Evolutionary conservation across 2,329 filamentous ascomycete species (phyloP).

Genomic region (Epichloe bromicola): DNA sequence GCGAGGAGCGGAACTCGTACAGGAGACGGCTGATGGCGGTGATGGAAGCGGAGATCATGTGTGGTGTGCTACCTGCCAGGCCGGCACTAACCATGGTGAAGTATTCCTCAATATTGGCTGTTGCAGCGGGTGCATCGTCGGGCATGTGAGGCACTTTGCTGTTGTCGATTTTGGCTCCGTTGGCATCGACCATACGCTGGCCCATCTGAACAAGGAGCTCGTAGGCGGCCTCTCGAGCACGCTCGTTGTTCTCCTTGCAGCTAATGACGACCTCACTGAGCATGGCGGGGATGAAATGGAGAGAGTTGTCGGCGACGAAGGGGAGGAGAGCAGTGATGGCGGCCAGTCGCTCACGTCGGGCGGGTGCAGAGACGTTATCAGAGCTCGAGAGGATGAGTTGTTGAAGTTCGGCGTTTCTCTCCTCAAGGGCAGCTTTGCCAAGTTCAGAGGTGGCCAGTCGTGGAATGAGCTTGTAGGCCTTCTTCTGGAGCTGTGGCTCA

Average conservation of each 20-base stretch:
- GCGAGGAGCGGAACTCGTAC: constrained; percentile 69
- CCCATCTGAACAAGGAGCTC: constrained; percentile 83
- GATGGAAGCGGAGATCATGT: constrained; percentile 97
- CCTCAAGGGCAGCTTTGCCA: constrained; percentile 61
- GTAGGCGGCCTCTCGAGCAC: constrained; percentile 78
- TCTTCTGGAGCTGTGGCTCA: constrained; percentile 93
- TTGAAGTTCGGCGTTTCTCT: constrained; percentile 69
- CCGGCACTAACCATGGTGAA: constrained; percentile 98
- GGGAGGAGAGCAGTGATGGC: constrained; percentile 73
- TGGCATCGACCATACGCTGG: constrained; percentile 54
- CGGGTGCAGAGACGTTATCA: constrained; percentile 76
- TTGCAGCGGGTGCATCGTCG: constrained; percentile 59
- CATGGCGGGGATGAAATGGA: constrained; percentile 87
- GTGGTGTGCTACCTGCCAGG: constrained; percentile 79
- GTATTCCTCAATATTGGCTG: constrained; percentile 83
- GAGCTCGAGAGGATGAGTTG: constrained; percentile 64
- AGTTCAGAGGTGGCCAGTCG: constrained; percentile 70
- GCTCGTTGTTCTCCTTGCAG: constrained; percentile 96
- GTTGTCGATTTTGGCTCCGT: constrained; percentile 67
- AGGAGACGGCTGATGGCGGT: constrained; percentile 87
- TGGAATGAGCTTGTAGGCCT: constrained; percentile 95
- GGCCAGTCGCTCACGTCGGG: constrained; percentile 71
- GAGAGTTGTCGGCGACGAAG: constrained; percentile 59
- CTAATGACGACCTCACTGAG: constrained; percentile 91
- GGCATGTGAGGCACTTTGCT: constrained; percentile 81